These are phyloP conservation scores for Saccharomyces pastorianus DNA, from an alignment of 1,139 yeast species.

Conservation along the genomic window DNA sequence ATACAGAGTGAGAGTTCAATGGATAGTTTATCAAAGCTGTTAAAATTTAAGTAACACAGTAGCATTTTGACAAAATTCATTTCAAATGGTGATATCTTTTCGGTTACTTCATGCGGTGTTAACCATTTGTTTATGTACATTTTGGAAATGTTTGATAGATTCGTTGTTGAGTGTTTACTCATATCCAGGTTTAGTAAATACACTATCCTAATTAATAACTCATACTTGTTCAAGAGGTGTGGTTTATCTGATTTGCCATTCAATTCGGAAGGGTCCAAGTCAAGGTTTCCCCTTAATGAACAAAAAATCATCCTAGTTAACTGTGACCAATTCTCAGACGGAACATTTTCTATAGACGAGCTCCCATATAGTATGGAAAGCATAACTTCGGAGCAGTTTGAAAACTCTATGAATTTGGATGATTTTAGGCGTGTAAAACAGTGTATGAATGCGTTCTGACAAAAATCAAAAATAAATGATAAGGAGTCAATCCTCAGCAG, in stretches of 20 bases:
- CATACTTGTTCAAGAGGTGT: slow-evolving; percentile 24
- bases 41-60: slow-evolving; percentile 35
- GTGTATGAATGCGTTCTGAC: slow-evolving; percentile 11
- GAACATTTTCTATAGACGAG: slow-evolving; percentile 7
- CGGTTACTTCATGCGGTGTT: slow-evolving; percentile 4
- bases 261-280: slow-evolving; percentile 11
- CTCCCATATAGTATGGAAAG: slow-evolving; percentile 17
- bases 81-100: slow-evolving; percentile 30
- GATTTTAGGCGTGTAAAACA: slow-evolving; percentile 10
- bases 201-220: slow-evolving; percentile 27
- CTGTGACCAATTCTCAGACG: slow-evolving; percentile 13
- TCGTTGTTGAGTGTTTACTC: slow-evolving; percentile 24
- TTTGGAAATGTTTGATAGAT: slow-evolving; percentile 24
- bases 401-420: slow-evolving; percentile 5
- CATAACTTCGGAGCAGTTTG: slow-evolving; percentile 20
- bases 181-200: slow-evolving; percentile 31
- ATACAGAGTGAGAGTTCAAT: slow-evolving; percentile 18
- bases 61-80: slow-evolving; percentile 31
- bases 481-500: slow-evolving; percentile 10
- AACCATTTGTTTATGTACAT: slow-evolving; percentile 28
- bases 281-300: slow-evolving; percentile 20
- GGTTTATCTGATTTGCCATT: slow-evolving; percentile 14
- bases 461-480: slow-evolving; percentile 12
- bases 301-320: slow-evolving; percentile 18
- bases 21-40: slow-evolving; percentile 33